These are phyloP conservation scores for Puccinia coronata DNA, from an alignment of 1,284 basidiomycete species.

Conservation along the genomic window DNA sequence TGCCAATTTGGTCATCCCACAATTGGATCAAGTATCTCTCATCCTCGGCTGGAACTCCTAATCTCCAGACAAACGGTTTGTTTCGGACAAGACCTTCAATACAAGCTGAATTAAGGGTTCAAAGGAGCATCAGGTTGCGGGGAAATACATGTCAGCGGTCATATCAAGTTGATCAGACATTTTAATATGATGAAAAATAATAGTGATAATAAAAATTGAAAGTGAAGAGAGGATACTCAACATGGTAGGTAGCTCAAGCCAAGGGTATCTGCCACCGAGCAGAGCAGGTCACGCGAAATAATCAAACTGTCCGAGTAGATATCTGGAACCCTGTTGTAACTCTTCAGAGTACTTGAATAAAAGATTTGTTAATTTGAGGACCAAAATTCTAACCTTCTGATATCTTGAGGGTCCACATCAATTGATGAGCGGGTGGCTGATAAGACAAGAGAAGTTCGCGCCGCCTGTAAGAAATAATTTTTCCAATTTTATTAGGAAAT, in stretches of 20 bases:
- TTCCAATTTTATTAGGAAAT: too few relatives aligned
- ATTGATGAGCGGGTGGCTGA: too few relatives aligned
- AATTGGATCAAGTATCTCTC: conserved; percentile 5
- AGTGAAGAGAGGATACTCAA: not conserved
- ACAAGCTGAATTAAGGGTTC: conserved; percentile 1
- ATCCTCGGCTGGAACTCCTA: conserved; percentile 3
- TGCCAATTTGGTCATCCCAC: conserved; percentile 21
- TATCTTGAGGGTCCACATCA: conserved; percentile 24
- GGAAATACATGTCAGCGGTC: not conserved
- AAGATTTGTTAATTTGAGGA: too few relatives aligned
- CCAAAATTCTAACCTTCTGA: conserved; percentile 23
- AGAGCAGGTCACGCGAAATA: conserved; percentile 6
- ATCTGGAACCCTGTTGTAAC: conserved; percentile 33
- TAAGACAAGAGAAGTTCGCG: too few relatives aligned
- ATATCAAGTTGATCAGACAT: too few relatives aligned
- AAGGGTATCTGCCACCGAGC: conserved; percentile 17
- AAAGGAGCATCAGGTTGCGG: not conserved
- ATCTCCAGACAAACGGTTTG: conserved; percentile 25
- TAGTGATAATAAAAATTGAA: not conserved
- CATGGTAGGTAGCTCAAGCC: conserved; percentile 34
- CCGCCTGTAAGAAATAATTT: too few relatives aligned
- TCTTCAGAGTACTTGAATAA: too few relatives aligned
- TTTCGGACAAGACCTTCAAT: conserved; percentile 23
- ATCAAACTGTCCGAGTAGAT: conserved; percentile 22
- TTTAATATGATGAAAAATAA: too few relatives aligned